A percentile compares a stretch with the other conserved stretches of the same genome.
phyloP scores from a whole-genome alignment of 495 filamentous ascomycete species.

The Penicillium diatomitis region DNA sequence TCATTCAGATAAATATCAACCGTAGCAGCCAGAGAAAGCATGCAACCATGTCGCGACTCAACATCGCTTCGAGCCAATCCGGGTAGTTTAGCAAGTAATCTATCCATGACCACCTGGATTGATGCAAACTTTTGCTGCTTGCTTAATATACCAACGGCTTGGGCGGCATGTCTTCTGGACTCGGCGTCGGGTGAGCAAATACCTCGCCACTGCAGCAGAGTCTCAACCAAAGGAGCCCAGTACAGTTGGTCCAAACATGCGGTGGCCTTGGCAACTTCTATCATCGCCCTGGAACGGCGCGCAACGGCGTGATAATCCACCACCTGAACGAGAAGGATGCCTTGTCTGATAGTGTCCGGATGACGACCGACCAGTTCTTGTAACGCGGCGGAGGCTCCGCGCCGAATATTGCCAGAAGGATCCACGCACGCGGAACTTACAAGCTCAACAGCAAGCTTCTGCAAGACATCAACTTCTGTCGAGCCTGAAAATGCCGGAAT shows the following conservation, averaged over 20 bases:
- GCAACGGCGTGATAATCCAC: conserved; percentile 93
- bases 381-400: conserved; percentile 84
- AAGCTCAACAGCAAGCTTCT: conserved; percentile 70
- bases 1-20: conserved; percentile 25
- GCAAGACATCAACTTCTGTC: conserved; percentile 44
- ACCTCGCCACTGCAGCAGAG: conserved; percentile 80
- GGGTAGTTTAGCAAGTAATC: conserved; percentile 35
- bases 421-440: conserved; percentile 78
- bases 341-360: conserved; percentile 69
- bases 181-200: conserved; percentile 64
- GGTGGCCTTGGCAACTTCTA: conserved; percentile 59
- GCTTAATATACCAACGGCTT: conserved; percentile 54
- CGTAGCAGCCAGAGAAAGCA: conserved; percentile 48
- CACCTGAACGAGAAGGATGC: conserved; percentile 75
- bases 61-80: conserved; percentile 48
- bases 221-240: conserved; percentile 57
- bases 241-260: conserved; percentile 58
- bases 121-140: conserved; percentile 22
- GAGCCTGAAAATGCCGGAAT: conserved; percentile 20
- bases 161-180: conserved; percentile 63
- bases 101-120: conserved; percentile 24
- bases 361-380: conserved; percentile 93
- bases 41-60: conserved; percentile 58
- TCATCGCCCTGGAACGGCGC: conserved; percentile 70
- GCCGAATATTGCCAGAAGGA: conserved; percentile 81